These are phyloP conservation scores for Rhizophagus sp. DNA, from an alignment of 192 early-diverging fungal genomes.

Conservation along the genomic window DNA sequence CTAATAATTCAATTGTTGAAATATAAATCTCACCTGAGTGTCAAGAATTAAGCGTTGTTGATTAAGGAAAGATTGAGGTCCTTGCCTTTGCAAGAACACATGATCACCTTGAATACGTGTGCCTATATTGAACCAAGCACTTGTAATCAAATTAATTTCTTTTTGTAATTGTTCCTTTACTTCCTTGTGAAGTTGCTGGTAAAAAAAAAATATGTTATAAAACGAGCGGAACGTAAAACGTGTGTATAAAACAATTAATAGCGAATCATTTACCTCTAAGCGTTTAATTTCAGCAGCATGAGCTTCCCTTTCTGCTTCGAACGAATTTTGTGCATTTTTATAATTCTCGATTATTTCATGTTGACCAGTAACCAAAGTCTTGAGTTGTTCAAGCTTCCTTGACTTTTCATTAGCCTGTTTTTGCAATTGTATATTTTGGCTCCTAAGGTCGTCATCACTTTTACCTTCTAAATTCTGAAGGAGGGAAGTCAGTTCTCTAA, in stretches of 20 bases:
- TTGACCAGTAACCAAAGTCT: conserved; percentile 41
- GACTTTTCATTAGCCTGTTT: conserved; percentile 36
- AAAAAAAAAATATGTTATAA: conserved; percentile 33
- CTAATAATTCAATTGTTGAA: neutral
- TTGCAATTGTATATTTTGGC: conserved; percentile 30
- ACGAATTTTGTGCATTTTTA: conserved; percentile 31
- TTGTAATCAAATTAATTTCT: conserved; percentile 81
- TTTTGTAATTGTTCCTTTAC: conserved; percentile 67
- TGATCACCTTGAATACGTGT: conserved; percentile 54
- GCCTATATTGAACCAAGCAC: conserved; percentile 74
- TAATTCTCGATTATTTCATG: conserved; percentile 43
- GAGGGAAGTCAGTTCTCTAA: conserved; percentile 32
- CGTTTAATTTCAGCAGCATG: neutral
- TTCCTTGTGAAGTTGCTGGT: conserved; percentile 70
- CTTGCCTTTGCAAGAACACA: conserved; percentile 39
- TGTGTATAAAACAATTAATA: conserved; percentile 2
- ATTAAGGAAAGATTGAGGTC: conserved; percentile 40
- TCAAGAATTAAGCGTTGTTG: conserved; percentile 41
- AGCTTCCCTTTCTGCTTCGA: conserved; percentile 14
- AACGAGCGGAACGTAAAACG: conserved; percentile 31
- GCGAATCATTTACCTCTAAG: neutral
- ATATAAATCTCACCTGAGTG: conserved; percentile 12
- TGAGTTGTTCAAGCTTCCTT: conserved; percentile 38
- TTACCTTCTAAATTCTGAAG: conserved; percentile 39
- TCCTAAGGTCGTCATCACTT: conserved; percentile 43